Conservation (phyloP, 139 green algal species). For the Chlorella sp. region DNA sequence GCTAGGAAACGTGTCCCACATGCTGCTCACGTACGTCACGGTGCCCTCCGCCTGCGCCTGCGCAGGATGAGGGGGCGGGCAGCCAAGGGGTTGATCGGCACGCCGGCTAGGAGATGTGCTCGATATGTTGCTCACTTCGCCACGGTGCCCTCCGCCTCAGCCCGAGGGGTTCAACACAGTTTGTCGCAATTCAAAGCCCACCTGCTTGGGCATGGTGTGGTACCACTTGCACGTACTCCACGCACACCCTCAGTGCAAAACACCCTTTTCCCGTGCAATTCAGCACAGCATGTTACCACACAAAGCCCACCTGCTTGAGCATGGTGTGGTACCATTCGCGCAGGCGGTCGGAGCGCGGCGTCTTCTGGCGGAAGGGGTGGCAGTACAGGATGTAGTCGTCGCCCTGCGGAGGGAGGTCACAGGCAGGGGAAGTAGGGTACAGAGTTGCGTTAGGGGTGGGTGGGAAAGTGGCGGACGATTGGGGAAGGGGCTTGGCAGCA, state of each 20-base stretch:
- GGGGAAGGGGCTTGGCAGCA: too few relatives aligned
- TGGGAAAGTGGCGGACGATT: too few relatives aligned
- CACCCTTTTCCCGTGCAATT: too few relatives aligned
- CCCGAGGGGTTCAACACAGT: too few relatives aligned
- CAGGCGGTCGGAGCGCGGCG: slow-evolving; percentile 85
- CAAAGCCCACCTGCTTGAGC: slow-evolving; percentile 73
- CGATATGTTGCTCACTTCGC: slow-evolving; percentile 89
- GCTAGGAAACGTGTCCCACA: slow-evolving; percentile 86
- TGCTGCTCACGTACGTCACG: slow-evolving; percentile 86
- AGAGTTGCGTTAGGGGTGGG: not conserved
- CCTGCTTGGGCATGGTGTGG: slow-evolving; percentile 83
- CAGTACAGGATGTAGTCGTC: slow-evolving; percentile 99
- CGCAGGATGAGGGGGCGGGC: not conserved
- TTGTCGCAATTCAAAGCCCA: too few relatives aligned
- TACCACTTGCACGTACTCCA: slow-evolving; percentile 96
- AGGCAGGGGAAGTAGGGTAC: not conserved
- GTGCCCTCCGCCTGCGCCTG: slow-evolving; percentile 64
- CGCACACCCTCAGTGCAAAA: too few relatives aligned
- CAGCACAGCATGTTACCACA: too few relatives aligned
- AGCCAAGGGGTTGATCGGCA: not conserved
- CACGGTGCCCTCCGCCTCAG: slow-evolving; percentile 77
- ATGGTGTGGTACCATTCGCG: slow-evolving; percentile 96
- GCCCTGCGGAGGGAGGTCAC: slow-evolving; percentile 59
- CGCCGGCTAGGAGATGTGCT: slow-evolving; percentile 70
- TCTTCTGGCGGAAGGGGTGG: slow-evolving; percentile 96